Evolutionary conservation across 257 asterid genomes (phyloP), one percentile per base, ranked within the genome.

Genomic region (Solanum clarkiae): DNA sequence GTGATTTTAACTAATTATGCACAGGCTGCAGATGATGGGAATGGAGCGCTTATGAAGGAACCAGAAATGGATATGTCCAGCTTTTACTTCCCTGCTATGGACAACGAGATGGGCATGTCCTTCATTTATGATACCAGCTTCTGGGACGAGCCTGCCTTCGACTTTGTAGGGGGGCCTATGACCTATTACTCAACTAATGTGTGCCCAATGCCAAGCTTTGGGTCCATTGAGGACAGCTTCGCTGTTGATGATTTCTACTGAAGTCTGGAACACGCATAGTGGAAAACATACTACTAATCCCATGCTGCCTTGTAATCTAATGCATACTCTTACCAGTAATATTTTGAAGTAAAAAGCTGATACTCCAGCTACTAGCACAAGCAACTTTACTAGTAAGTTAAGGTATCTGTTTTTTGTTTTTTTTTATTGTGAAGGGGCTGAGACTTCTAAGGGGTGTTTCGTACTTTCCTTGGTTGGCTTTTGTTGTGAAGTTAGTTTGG

Each of bases 51-150:
- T 29, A 24, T 51, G 51, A 66, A 70, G 17, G 82, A 69, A 44
- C 55, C 47, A 8, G 88, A 70, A 18, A 5, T 59, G 36, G 84
- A 53, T 55, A 68, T 45, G 49, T 66, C 84, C 40, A 85, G 49
- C 36, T 68, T 80, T n/a, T 69, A 62, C 84, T 81, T 87, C 82
- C 89, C 89, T 5, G 75, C 36, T 51, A 79, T 86, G 80, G 87
- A 89, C 18, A 79, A 79, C 14, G 92, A 89, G 22, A 57, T 65
- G 71, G 82, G 85, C 14, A 86, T 82, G 85, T 81, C 92, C 20
- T 89, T 85, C 84, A 81, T 87, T 29, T 91, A 84, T 22, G 93
- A 91, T 24, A 84, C 91, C 13, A 84, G 87, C 87, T 86, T 91
- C 85, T 80, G 86, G n/a, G 32, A 85, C 18, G 91, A 91, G 82